Percentiles rank a stretch among this genome's conserved stretches.
Evolutionary conservation across 352 stramenopile species (phyloP).

Genomic region (Phytopythium kandeliae): DNA sequence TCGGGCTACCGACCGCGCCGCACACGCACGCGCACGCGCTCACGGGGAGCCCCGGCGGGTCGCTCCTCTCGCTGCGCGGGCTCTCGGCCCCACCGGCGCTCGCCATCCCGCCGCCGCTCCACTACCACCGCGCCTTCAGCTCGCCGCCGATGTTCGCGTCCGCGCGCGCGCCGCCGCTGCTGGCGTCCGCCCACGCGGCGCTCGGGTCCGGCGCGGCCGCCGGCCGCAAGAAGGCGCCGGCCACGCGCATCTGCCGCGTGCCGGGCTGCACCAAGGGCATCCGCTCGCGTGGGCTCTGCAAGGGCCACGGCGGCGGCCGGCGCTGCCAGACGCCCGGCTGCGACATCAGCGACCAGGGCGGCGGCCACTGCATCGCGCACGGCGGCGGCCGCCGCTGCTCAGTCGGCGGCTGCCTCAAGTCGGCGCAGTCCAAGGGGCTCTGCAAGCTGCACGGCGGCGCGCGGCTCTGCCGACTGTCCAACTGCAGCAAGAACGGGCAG

Average conservation of each 20-base stretch:
- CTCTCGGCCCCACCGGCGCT: constrained; percentile 11
- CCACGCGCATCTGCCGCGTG: constrained; percentile 73
- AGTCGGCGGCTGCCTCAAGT: constrained; percentile 68
- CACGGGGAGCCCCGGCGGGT: neutral
- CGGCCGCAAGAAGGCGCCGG: constrained; percentile 46
- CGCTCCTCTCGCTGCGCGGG: constrained; percentile 9
- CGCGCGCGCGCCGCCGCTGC: constrained; percentile 22
- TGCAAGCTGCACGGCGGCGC: constrained; percentile 84
- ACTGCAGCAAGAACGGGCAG: constrained; percentile 82
- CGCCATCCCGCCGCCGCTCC: constrained; percentile 9
- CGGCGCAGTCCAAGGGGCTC: constrained; percentile 71
- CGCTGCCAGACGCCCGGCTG: constrained; percentile 73
- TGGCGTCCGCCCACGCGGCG: constrained; percentile 11
- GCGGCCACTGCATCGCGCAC: constrained; percentile 77
- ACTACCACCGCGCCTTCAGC: constrained; percentile 14
- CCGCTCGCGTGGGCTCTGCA: constrained; percentile 77
- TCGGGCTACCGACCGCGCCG: constrained; percentile 4
- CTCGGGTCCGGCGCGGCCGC: neutral
- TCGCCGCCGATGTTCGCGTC: constrained; percentile 24
- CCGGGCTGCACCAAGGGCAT: constrained; percentile 75
- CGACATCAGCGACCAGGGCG: constrained; percentile 82
- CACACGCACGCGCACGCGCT: constrained; percentile 1
- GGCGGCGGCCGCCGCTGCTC: constrained; percentile 62
- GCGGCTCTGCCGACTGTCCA: constrained; percentile 54
- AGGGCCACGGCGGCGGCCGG: constrained; percentile 75